These are phyloP conservation scores for Phoma herbarum DNA, from an alignment of 2,329 filamentous ascomycete species.

Conservation along the genomic window DNA sequence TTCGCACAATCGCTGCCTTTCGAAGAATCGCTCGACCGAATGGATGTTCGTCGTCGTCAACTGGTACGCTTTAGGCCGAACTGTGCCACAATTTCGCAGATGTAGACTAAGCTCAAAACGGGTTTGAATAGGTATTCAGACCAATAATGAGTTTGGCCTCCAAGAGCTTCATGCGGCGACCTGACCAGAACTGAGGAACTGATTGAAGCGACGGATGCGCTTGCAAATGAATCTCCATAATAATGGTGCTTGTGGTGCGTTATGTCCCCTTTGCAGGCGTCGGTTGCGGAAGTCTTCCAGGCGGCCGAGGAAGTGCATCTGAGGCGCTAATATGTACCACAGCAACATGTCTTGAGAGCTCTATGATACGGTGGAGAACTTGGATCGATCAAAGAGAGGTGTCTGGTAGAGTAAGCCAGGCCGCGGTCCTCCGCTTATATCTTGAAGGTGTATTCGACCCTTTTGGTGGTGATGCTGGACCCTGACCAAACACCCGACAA, in stretches of 20 bases:
- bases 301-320: neutral
- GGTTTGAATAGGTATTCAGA: constrained; percentile 16
- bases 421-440: neutral
- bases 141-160: constrained; percentile 2
- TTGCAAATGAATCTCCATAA: constrained; percentile 10
- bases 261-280: neutral
- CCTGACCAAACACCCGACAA: constrained; percentile 2
- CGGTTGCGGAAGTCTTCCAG: constrained; percentile 7
- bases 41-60: neutral
- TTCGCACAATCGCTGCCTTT: neutral
- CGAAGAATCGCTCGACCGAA: neutral
- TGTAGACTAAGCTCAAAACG: constrained; percentile 1
- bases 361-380: neutral
- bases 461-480: neutral
- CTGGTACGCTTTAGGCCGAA: neutral
- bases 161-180: neutral
- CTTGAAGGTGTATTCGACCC: neutral
- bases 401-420: neutral
- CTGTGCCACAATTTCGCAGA: constrained; percentile 11
- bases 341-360: neutral
- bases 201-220: constrained; percentile 9
- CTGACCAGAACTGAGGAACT: neutral
- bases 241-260: neutral
- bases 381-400: neutral
- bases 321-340: neutral